phyloP scores from a whole-genome alignment of 2,329 filamentous ascomycete species.

The Cladophialophora chaetospira region DNA sequence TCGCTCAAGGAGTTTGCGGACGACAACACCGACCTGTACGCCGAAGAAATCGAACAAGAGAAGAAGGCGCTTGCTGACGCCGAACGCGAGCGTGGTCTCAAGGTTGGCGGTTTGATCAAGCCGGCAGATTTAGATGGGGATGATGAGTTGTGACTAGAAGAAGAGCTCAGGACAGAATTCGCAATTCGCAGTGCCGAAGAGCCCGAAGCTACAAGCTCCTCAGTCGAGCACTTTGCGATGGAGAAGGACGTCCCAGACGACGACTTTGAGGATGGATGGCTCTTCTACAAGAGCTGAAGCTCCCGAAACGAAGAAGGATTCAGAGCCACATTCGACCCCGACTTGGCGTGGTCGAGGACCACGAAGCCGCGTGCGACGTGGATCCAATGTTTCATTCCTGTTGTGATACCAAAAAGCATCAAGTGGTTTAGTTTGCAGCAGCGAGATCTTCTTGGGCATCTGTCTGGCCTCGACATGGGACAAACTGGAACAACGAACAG shows the following conservation, averaged over 20 bases:
- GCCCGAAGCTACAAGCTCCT: slow-evolving; percentile 14
- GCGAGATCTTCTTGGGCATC: slow-evolving; percentile 15
- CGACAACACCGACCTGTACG: slow-evolving; percentile 91
- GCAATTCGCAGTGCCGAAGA: slow-evolving; percentile 18
- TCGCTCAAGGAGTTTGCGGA: slow-evolving; percentile 95
- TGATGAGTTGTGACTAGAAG: slow-evolving; percentile 78
- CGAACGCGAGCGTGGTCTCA: slow-evolving; percentile 88
- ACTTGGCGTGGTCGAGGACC: slow-evolving; percentile 7
- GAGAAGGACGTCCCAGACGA: slow-evolving; percentile 20
- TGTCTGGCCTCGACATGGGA: not conserved
- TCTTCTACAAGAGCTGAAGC: slow-evolving; percentile 30
- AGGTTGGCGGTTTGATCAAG: slow-evolving; percentile 93
- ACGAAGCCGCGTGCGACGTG: slow-evolving; percentile 10
- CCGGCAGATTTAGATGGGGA: slow-evolving; percentile 91
- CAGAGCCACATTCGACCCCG: no score
- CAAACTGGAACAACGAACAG: not conserved
- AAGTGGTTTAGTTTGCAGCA: not conserved
- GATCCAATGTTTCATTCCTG: slow-evolving; percentile 19
- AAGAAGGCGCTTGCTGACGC: slow-evolving; percentile 81
- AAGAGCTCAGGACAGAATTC: slow-evolving; percentile 59
- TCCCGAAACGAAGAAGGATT: not conserved
- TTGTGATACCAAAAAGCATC: slow-evolving; percentile 31
- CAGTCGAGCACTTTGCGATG: slow-evolving; percentile 33
- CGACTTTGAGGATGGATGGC: slow-evolving; percentile 26
- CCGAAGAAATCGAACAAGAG: slow-evolving; percentile 92